A percentile compares a stretch with the other conserved stretches of the same genome.
Conservation (phyloP, 257 asterid species). For the Solanum virginianum region DNA sequence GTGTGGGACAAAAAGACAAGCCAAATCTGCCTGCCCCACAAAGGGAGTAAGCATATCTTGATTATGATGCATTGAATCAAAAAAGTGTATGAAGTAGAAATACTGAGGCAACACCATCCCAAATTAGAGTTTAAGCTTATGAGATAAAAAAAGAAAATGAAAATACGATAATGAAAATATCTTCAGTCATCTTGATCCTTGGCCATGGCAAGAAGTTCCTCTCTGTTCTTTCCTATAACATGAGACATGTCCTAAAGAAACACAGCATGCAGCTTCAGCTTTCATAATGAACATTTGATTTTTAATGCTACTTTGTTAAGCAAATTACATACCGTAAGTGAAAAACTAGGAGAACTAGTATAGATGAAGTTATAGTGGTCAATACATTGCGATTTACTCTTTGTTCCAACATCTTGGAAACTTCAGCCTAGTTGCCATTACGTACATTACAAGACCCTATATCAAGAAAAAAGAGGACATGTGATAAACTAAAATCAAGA, state of each 20-base stretch:
- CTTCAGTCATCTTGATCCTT: slow-evolving; percentile 42
- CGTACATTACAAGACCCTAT: slow-evolving; percentile 94
- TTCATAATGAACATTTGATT: slow-evolving; percentile 1
- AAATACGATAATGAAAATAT: slow-evolving; percentile 26
- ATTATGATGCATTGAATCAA: background rate
- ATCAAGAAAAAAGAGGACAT: background rate
- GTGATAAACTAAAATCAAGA: slow-evolving; percentile 1
- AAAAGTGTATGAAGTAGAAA: background rate
- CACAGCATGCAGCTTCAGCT: slow-evolving; percentile 1
- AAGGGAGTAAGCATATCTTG: background rate
- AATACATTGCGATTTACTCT: slow-evolving; percentile 58
- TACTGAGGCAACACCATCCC: background rate
- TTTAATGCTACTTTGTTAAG: background rate
- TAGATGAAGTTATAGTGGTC: slow-evolving; percentile 57
- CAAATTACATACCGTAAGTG: slow-evolving; percentile 68
- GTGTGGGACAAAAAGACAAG: background rate
- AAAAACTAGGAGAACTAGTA: slow-evolving; percentile 78
- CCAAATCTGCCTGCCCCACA: too few species aligned
- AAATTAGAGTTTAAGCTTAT: background rate
- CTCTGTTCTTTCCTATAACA: slow-evolving; percentile 90
- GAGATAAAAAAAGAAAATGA: background rate
- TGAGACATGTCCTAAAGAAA: slow-evolving; percentile 85
- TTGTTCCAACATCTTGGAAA: slow-evolving; percentile 94
- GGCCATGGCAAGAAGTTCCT: slow-evolving; percentile 96
- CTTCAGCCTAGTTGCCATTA: slow-evolving; percentile 91